These are phyloP conservation scores for Malassezia slooffiae DNA, from an alignment of 1,284 basidiomycete species.

Conservation along the genomic window DNA sequence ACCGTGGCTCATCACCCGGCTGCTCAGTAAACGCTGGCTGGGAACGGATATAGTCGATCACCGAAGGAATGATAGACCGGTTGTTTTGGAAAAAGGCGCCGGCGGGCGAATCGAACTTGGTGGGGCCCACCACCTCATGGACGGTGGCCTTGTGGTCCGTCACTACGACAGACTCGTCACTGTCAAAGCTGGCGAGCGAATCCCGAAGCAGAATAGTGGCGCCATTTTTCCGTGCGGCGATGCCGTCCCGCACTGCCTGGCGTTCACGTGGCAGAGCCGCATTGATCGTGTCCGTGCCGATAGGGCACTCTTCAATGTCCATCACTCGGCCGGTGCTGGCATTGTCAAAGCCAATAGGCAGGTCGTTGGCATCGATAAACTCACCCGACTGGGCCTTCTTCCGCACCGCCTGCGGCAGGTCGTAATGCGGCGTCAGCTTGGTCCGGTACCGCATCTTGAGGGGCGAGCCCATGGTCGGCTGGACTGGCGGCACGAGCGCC, in stretches of 20 bases:
- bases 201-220: slow-evolving; percentile 85
- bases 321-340: slow-evolving; percentile 65
- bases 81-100: slow-evolving; percentile 92
- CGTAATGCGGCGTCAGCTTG: slow-evolving; percentile 94
- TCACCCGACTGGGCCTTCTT: slow-evolving; percentile 14
- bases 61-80: slow-evolving; percentile 73
- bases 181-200: slow-evolving; percentile 53
- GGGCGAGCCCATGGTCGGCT: slow-evolving; percentile 71
- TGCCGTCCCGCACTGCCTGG: slow-evolving; percentile 62
- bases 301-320: slow-evolving; percentile 95
- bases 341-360: slow-evolving; percentile 80
- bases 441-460: slow-evolving; percentile 84
- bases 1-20: slow-evolving; percentile 14
- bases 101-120: slow-evolving; percentile 75
- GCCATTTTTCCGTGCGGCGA: slow-evolving; percentile 71
- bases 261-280: slow-evolving; percentile 58
- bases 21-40: slow-evolving; percentile 16
- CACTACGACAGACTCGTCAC: slow-evolving; percentile 48
- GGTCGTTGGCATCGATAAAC: slow-evolving; percentile 52
- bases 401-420: slow-evolving; percentile 56
- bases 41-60: slow-evolving; percentile 65
- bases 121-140: slow-evolving; percentile 70
- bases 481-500: slow-evolving; percentile 57
- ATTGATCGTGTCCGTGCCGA: slow-evolving; percentile 75
- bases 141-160: slow-evolving; percentile 71